Percentiles rank a stretch among this genome's conserved stretches.
phyloP scores from a whole-genome alignment of 1,284 basidiomycete genomes.

The Hypsizygus ulmarius region DNA sequence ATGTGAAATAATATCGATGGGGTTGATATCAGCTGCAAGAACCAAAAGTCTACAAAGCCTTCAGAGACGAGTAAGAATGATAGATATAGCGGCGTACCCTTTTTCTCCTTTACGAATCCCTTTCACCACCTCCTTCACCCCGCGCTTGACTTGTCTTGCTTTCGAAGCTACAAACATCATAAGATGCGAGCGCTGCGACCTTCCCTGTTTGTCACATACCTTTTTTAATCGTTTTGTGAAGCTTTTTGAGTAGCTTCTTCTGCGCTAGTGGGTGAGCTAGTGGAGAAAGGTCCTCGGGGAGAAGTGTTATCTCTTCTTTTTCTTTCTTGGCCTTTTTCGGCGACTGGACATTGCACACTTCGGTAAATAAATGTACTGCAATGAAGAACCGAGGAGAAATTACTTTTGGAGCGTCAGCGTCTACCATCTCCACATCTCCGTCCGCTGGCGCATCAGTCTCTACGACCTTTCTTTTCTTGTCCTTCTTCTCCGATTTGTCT shows the following conservation, averaged over 20 bases:
- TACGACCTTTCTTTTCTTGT: slow-evolving; percentile 53
- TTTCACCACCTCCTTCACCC: slow-evolving; percentile 96
- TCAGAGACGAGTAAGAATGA: slow-evolving; percentile 8
- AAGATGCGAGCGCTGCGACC: background rate
- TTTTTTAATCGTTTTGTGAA: slow-evolving; percentile 92
- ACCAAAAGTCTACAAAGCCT: slow-evolving; percentile 68
- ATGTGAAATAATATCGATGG: slow-evolving; percentile 98
- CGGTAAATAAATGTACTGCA: slow-evolving; percentile 5
- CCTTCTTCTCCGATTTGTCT: slow-evolving; percentile 71
- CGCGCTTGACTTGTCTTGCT: slow-evolving; percentile 88
- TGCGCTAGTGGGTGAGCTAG: slow-evolving; percentile 88
- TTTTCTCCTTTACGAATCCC: slow-evolving; percentile 94
- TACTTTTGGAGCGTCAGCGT: slow-evolving; percentile 44
- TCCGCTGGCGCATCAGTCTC: slow-evolving; percentile 38
- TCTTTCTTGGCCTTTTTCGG: slow-evolving; percentile 55
- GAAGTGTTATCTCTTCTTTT: slow-evolving; percentile 67
- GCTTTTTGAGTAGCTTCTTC: slow-evolving; percentile 89
- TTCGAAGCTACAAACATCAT: slow-evolving; percentile 69
- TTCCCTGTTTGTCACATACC: slow-evolving; percentile 43
- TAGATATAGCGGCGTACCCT: slow-evolving; percentile 55
- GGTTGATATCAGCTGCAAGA: slow-evolving; percentile 96
- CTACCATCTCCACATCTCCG: slow-evolving; percentile 53
- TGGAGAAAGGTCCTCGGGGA: slow-evolving; percentile 82
- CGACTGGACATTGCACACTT: slow-evolving; percentile 33
- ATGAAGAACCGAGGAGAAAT: slow-evolving; percentile 13